phyloP scores from a whole-genome alignment of 1,284 basidiomycete species.

The Cryptococcus jaspeensis region DNA sequence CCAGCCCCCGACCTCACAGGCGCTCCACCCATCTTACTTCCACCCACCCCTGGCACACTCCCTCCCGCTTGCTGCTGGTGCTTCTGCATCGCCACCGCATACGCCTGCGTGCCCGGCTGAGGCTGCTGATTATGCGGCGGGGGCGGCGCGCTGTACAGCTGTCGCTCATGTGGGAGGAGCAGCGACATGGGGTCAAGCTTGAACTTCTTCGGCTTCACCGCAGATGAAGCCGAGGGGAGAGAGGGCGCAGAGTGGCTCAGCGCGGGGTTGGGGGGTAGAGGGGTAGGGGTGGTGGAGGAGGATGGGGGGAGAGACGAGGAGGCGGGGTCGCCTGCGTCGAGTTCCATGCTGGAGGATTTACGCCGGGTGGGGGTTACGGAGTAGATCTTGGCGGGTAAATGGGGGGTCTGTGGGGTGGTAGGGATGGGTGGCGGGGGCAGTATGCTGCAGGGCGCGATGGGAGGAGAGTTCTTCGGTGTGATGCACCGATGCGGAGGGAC shows the following conservation, averaged over 20 bases:
- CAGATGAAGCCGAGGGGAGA: conserved; percentile 1
- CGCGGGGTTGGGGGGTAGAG: background rate
- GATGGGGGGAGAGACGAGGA: background rate
- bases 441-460: too few species aligned
- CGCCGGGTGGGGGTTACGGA: background rate
- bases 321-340: background rate
- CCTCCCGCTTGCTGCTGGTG: conserved; percentile 7
- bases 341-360: background rate
- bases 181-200: conserved; percentile 49
- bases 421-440: background rate
- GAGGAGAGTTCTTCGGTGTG: too few species aligned
- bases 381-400: background rate
- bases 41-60: background rate
- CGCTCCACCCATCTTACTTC: background rate
- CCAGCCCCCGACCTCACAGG: background rate
- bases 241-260: background rate
- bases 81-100: conserved; percentile 1
- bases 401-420: background rate
- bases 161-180: conserved; percentile 48
- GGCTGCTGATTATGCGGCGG: background rate
- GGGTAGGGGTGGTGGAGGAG: conserved; percentile 1
- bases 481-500: too few species aligned
- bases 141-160: conserved; percentile 17
- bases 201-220: conserved; percentile 35
- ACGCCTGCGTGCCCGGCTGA: background rate